Evolutionary conservation across 495 filamentous ascomycete species (phyloP), one percentile per base, ranked within the genome.

Genomic region (Cudoniella acicularis): DNA sequence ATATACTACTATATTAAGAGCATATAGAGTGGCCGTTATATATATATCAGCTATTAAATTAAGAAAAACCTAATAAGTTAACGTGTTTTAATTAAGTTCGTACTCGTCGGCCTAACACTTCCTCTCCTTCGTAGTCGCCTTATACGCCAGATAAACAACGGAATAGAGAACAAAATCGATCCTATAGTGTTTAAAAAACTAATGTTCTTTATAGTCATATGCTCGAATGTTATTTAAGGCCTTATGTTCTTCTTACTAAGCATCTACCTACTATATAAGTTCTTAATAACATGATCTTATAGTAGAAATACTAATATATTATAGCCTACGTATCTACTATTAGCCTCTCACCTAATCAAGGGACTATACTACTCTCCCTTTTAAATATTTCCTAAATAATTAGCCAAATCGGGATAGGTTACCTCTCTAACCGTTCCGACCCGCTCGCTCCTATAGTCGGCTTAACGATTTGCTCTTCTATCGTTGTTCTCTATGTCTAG

Each of bases 1-100:
- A 18, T 69, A 70, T 55, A 36, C 55, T 16, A 66, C 47, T 4
- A 74, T 73, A 9, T 59, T 85, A 21, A 72, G 73, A 27, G 65
- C 57, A 21, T 67, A 63, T 54, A 72, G 70, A 8, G 42, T 72
- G 10, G 54, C 48, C 9, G 64, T 73, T 17, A 54, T 64, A 18
- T 8, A n/a, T n/a, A n/a, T 54, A 54, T 16, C 56, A 24, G 21
- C 25, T 53, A 24, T 46, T 49, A 30, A 47, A 2, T 10, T 36
- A 36, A 13, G 4, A 4, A 36, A 36, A 36, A 6, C 6, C 20
- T 25, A 18, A 2, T 40, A 13, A n/a, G n/a, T n/a, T n/a, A n/a
- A 42, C 2, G 1, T 9, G 24, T 46, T 1, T 30, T 52, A 23
- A 53, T 13, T 0, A 6, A 60, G 57, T 50, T 54, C 18, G n/a